Conservation (phyloP, 139 green algal genomes). For the Axilococcus clingmanii region DNA sequence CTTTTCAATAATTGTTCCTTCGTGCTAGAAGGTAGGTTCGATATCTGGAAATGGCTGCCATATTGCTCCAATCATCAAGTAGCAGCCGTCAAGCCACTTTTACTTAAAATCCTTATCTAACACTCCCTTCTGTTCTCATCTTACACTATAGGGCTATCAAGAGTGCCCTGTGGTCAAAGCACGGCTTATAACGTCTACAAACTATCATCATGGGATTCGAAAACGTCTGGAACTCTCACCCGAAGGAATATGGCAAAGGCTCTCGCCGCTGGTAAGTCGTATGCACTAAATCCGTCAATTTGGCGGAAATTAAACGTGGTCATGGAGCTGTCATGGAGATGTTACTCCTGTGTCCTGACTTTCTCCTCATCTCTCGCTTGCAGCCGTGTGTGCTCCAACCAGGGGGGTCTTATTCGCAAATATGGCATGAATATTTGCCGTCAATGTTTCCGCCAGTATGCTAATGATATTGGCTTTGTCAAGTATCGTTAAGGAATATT, state of each 20-base stretch:
- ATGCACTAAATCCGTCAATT: no score
- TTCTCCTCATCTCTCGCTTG: constrained; percentile 9
- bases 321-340: constrained; percentile 33
- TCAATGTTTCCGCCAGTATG: constrained; percentile 62
- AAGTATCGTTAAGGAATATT: constrained; percentile 17
- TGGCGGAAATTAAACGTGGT: constrained; percentile 35
- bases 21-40: no score
- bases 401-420: constrained; percentile 95
- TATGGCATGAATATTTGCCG: constrained; percentile 98
- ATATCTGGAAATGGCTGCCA: no score
- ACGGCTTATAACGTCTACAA: constrained; percentile 3
- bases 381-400: constrained; percentile 96
- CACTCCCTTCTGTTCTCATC: no score
- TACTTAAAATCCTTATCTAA: no score
- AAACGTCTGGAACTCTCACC: constrained; percentile 92
- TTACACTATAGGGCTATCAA: constrained; percentile 13
- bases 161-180: constrained; percentile 34
- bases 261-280: constrained; percentile 56
- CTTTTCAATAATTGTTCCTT: no score
- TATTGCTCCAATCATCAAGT: no score
- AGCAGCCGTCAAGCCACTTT: no score
- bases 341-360: neutral
- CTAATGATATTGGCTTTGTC: constrained; percentile 16
- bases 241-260: constrained; percentile 81
- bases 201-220: constrained; percentile 82